These are phyloP conservation scores for Cinchona pubescens DNA, from an alignment of 257 asterid species.

Conservation along the genomic window DNA sequence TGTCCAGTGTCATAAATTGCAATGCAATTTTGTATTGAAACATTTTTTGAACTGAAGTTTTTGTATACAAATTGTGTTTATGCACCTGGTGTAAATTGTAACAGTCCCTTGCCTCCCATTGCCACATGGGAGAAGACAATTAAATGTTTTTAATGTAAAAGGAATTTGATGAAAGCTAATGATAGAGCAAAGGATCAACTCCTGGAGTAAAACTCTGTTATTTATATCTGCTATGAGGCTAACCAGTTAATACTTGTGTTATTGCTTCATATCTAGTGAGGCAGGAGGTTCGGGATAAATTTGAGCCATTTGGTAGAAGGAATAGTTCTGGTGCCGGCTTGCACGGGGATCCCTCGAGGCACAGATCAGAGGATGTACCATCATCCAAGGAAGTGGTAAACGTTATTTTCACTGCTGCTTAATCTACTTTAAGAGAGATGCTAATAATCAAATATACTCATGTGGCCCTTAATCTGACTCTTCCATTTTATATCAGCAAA, in stretches of 20 bases:
- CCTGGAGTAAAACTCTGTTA: neutral
- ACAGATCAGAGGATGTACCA: constrained; percentile 54
- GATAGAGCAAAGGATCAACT: neutral
- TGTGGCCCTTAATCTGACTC: neutral
- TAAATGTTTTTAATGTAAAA: neutral
- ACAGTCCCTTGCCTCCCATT: neutral
- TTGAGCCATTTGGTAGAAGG: constrained; percentile 58
- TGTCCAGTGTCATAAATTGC: neutral
- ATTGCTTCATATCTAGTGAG: constrained; percentile 39
- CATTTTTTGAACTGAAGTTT: neutral
- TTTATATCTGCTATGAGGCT: neutral
- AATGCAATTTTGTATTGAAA: neutral
- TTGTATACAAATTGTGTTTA: neutral
- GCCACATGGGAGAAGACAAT: neutral
- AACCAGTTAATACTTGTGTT: neutral
- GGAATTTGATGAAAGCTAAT: neutral
- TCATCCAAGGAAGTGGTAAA: constrained; percentile 69
- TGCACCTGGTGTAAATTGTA: neutral
- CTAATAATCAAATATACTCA: neutral
- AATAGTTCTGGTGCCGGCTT: constrained; percentile 47
- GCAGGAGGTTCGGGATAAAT: constrained; percentile 59
- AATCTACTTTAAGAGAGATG: too few species aligned
- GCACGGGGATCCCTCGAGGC: constrained; percentile 58
- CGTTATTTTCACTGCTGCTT: neutral
- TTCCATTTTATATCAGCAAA: constrained; percentile 40